Evolutionary conservation across 2,329 filamentous ascomycete species (phyloP), one percentile per base, ranked within the genome.

Genomic region (Pseudocercospora eumusae): DNA sequence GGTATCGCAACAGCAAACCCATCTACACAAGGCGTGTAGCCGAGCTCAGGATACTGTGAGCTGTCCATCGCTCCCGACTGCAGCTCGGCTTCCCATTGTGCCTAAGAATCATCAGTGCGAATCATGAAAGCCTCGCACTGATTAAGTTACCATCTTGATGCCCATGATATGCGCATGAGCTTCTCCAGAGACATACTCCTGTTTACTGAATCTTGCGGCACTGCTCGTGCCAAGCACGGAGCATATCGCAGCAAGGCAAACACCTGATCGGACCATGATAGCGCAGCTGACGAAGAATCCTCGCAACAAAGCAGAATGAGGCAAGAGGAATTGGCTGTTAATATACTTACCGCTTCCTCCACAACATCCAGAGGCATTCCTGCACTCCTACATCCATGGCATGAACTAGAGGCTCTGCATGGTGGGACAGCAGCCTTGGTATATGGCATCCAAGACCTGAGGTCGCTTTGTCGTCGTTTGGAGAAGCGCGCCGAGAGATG

Each of bases 31-130:
- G 28, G 33, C 9, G 75, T 75, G 66, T 75, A 78, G 13, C 75
- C 75, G 5, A 79, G 72, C 54, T 74, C 73, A 3, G 76, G 77
- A 31, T 74, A 79, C 33, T 73, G 69, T 2, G 72, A 68, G 45
- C 75, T 76, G 8, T 74, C 69, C 60, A 78, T 77, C 1, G 66
- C 62, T 28, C 77, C 77, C 9, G 73, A 68, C 4, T 68, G 74
- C 23, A 71, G 68, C 40, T 77, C 74, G 23, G 68, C 69, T 6
- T 67, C 72, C 76, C 76, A 77, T 56, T 72, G 71, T 42, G 65
- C 71, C 61, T 62, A 15, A 9, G 23, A 20, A 25, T 10, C n/a
- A 40, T 59, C 36, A 59, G 47, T 9, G 33, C 13, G 7, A 13
- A 15, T 27, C 57, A 59, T 52, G 4, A 44, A 49, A 42, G 20